Conservation (phyloP, 768 basidiomycete species). For the Cantharellus anzutake region DNA sequence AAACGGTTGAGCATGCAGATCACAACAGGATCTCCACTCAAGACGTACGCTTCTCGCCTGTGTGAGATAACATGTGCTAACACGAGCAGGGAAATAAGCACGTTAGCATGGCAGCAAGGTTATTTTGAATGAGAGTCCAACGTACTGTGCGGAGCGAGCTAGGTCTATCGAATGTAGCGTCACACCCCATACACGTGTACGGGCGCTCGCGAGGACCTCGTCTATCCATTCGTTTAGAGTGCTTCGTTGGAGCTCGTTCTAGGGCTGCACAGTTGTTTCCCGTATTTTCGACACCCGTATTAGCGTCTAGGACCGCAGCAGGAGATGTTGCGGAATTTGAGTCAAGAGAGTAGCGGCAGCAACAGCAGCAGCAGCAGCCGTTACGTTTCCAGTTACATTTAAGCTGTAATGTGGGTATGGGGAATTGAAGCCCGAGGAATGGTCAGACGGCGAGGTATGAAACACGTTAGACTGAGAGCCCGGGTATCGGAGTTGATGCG, state of each 20-base stretch:
- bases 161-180: neutral
- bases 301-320: neutral
- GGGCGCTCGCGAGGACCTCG: neutral
- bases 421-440: no score
- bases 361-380: neutral
- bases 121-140: neutral
- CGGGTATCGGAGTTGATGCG: no score
- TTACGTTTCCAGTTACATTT: no score
- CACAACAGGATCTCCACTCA: neutral
- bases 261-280: neutral
- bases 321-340: neutral
- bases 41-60: constrained; percentile 7
- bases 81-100: neutral
- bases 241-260: neutral
- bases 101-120: neutral
- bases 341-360: neutral
- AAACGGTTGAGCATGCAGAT: neutral
- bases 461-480: no score
- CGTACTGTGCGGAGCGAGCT: neutral
- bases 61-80: constrained; percentile 7
- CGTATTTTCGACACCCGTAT: neutral
- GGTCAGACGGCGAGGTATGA: no score
- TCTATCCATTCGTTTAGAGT: neutral
- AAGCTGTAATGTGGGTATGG: no score
- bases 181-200: neutral